Evolutionary conservation across 148 eudicot species (phyloP), one percentile per base, ranked within the genome.

Genomic region (Diospyros lotus): DNA sequence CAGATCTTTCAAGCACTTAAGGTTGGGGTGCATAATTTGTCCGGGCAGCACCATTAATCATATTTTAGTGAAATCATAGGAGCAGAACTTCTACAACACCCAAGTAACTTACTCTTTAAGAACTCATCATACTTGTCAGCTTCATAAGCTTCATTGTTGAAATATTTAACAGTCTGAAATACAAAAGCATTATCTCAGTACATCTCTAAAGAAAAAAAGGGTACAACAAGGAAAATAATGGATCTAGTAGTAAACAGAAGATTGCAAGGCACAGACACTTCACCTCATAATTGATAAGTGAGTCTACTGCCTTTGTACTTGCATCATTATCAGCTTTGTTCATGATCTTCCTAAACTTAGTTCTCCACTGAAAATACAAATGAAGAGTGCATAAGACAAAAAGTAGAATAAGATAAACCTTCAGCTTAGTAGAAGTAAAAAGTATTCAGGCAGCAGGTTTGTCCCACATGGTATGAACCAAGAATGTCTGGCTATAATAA

Each of bases 311-410:
- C 82, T 96, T 88, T n/a, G 97, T 88, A 81, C 88, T 92, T 62
- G 98, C 96, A 84, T 90, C 96, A 82, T 94, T 94, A 64, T 94
- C 98, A 82, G 98, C 97, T 86, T 94, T 92, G 82, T 94, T 94
- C 98, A 94, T 94, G 69, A 84, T 87, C 88, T 94, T 92, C 81
- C 98, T 87, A 68, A 94, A 92, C 86, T 90, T 91, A 45, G 98
- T 94, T 80, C 98, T 88, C 98, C 98, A 94, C 98, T 94, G 69
- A 81, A 63, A 80, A 54, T 8, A 56, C 13, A 79, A 77, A 48
- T 54, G 70, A 61, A 82, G 63, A 70, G 13, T 45, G 9, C 44
- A 28, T 39, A 39, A 68, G 39, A 48, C 52, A 68, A 48, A 58
- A 18, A 75, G 38, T 59, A n/a, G 39, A 54, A 45, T 8, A 58